These are phyloP conservation scores for Lentinula sp. DNA, from an alignment of 768 basidiomycete genomes.

Conservation along the genomic window DNA sequence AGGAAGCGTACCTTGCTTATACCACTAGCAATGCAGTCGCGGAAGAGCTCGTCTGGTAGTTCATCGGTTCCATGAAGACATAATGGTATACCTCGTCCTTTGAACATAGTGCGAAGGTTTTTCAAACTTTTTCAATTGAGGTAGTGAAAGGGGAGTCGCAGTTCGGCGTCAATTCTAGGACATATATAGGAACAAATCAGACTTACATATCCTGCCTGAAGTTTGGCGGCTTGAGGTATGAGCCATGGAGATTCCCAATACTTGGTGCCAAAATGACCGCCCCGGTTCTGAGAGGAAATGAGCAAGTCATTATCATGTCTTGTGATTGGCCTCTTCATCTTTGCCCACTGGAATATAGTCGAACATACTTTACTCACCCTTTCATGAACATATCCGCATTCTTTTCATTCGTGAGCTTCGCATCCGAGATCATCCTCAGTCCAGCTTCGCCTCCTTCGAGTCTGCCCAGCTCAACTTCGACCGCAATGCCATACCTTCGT, in stretches of 20 bases:
- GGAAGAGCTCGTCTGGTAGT: constrained; percentile 36
- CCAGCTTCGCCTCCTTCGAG: constrained; percentile 46
- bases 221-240: constrained; percentile 37
- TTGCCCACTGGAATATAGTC: too few relatives aligned
- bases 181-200: neutral
- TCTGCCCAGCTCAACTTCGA: constrained; percentile 43
- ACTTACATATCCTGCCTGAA: constrained; percentile 38
- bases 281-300: constrained; percentile 26
- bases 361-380: constrained; percentile 18
- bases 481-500: constrained; percentile 29
- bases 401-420: constrained; percentile 37
- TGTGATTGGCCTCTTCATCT: neutral
- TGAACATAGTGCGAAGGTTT: constrained; percentile 27
- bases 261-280: constrained; percentile 40
- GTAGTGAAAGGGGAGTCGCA: neutral
- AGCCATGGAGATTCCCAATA: constrained; percentile 42
- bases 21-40: constrained; percentile 38
- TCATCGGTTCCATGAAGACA: constrained; percentile 43
- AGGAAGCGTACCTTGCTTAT: constrained; percentile 30
- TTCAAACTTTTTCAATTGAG: constrained; percentile 22
- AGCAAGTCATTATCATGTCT: neutral
- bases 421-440: constrained; percentile 37
- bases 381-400: constrained; percentile 38
- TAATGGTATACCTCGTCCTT: constrained; percentile 24
- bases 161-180: neutral